Percentiles rank a stretch among this genome's conserved stretches.
These are phyloP conservation scores for Ophiostoma ulmi DNA, from an alignment of 2,329 filamentous ascomycete species.

Conservation along the genomic window DNA sequence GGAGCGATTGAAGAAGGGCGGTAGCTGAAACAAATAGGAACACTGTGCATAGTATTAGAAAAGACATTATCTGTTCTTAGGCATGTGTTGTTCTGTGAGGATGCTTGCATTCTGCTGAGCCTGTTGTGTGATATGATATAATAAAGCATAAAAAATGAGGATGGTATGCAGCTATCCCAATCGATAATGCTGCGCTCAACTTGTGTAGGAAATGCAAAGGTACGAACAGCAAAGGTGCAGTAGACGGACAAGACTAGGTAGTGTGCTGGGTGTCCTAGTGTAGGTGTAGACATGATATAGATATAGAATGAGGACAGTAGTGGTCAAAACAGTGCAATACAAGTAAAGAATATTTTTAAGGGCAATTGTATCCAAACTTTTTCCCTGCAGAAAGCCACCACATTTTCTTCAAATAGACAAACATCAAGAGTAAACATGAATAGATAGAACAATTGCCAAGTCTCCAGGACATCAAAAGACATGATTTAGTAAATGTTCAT, in stretches of 20 bases:
- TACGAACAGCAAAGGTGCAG: background rate
- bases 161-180: background rate
- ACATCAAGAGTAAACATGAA: background rate
- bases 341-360: background rate
- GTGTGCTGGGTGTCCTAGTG: background rate
- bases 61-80: background rate
- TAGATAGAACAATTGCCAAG: background rate
- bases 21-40: background rate
- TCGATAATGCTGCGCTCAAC: background rate
- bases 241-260: background rate
- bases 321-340: background rate
- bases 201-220: background rate
- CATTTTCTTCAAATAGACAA: background rate
- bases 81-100: background rate
- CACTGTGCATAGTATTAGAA: background rate
- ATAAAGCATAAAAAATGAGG: background rate
- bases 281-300: background rate
- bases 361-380: background rate
- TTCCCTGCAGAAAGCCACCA: slow-evolving; percentile 7
- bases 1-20: background rate
- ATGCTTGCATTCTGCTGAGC: background rate
- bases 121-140: background rate
- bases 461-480: slow-evolving; percentile 15
- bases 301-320: background rate
- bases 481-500: background rate